phyloP scores from a whole-genome alignment of 202 grass and related monocot species.

The Zoysia matrella region DNA sequence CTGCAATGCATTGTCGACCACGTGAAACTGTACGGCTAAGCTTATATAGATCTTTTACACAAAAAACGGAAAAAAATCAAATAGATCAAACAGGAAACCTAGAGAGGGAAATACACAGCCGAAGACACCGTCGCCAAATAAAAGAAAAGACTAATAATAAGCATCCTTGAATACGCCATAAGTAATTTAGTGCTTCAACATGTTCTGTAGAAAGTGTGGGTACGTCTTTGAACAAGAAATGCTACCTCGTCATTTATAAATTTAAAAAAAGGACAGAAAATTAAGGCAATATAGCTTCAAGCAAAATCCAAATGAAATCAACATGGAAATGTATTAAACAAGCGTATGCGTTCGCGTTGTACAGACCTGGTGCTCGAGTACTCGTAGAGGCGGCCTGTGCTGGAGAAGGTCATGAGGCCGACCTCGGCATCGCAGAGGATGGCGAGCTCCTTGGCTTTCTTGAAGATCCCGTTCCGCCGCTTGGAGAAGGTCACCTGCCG shows the following conservation, averaged over 20 bases:
- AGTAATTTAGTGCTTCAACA: not conserved
- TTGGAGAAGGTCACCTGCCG: constrained; percentile 93
- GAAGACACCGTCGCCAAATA: not conserved
- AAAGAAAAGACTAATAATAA: constrained; percentile 5
- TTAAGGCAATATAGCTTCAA: not conserved
- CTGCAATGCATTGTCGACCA: constrained; percentile 38
- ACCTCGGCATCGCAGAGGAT: constrained; percentile 32
- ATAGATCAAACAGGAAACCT: not conserved
- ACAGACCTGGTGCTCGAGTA: constrained; percentile 78
- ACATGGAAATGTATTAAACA: not conserved
- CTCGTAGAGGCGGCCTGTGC: constrained; percentile 79
- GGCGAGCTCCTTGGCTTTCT: constrained; percentile 86
- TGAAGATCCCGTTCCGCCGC: constrained; percentile 86
- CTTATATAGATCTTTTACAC: constrained; percentile 8
- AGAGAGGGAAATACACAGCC: not conserved
- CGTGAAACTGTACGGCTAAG: constrained; percentile 34
- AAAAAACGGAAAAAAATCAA: constrained; percentile 26
- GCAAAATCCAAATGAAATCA: not conserved
- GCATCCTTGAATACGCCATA: not conserved
- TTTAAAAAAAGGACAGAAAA: not conserved
- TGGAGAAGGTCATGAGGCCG: constrained; percentile 84
- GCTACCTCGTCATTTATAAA: constrained; percentile 10
- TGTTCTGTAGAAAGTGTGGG: constrained; percentile 1
- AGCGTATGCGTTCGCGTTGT: not conserved
- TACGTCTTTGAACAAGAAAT: not conserved